phyloP scores from a whole-genome alignment of 2,329 filamentous ascomycete genomes.

The Aspergillus texensis region DNA sequence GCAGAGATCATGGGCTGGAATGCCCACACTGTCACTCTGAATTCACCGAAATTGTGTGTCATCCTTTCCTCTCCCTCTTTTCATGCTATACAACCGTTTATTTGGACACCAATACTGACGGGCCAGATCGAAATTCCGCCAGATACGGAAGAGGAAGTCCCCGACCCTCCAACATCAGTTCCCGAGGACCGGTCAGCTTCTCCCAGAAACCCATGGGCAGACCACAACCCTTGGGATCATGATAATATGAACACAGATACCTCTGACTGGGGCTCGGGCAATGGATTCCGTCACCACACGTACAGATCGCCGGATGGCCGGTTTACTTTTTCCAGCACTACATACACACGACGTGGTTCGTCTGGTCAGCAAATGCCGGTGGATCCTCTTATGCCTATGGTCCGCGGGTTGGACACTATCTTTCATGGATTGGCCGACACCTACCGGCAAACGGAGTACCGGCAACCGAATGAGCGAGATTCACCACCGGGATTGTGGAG shows the following conservation, averaged over 20 bases:
- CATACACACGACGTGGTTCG: slow-evolving; percentile 30
- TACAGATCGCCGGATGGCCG: slow-evolving; percentile 51
- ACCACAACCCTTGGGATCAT: slow-evolving; percentile 53
- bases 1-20: slow-evolving; percentile 64
- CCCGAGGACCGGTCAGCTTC: slow-evolving; percentile 21
- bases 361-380: slow-evolving; percentile 16
- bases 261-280: slow-evolving; percentile 12
- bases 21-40: slow-evolving; percentile 81
- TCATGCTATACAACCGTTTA: neutral
- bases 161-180: slow-evolving; percentile 31
- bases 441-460: slow-evolving; percentile 21
- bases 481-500: neutral
- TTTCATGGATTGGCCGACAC: slow-evolving; percentile 49
- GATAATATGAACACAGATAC: slow-evolving; percentile 43
- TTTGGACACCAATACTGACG: slow-evolving; percentile 2
- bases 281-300: slow-evolving; percentile 38
- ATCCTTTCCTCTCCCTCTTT: slow-evolving; percentile 3
- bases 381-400: slow-evolving; percentile 34
- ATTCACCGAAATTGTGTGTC: slow-evolving; percentile 80
- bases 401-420: slow-evolving; percentile 48
- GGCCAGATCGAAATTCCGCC: slow-evolving; percentile 37
- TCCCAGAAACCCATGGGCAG: slow-evolving; percentile 37
- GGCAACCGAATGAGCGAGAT: neutral
- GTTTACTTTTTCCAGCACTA: slow-evolving; percentile 43
- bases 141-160: slow-evolving; percentile 24